A percentile compares a stretch with the other conserved stretches of the same genome.
phyloP scores from a whole-genome alignment of 73 alveolate species.

The Stentor roeselii region DNA sequence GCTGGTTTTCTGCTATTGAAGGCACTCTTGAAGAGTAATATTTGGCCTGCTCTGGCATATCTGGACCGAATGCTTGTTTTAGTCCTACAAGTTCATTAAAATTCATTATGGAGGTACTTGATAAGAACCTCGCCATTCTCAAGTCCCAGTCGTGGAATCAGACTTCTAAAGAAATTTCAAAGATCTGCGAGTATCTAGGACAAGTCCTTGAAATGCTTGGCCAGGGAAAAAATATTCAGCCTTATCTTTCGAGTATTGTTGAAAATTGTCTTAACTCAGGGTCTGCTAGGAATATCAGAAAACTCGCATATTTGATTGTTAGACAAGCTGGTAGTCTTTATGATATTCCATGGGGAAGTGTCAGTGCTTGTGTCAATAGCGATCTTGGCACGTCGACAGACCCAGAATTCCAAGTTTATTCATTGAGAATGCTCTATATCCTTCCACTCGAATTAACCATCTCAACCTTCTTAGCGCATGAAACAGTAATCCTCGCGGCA shows the following conservation, averaged over 20 bases:
- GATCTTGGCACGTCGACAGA: conserved; percentile 17
- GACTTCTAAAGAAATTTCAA: conserved; percentile 3
- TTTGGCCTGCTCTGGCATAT: neutral
- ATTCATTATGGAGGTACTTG: conserved; percentile 11
- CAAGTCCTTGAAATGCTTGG: neutral
- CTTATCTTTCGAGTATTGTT: neutral
- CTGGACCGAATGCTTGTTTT: neutral
- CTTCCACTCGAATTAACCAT: neutral
- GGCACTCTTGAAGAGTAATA: neutral
- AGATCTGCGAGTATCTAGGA: neutral
- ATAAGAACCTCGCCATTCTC: neutral
- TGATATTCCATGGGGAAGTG: conserved; percentile 18
- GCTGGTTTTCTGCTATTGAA: too few relatives aligned
- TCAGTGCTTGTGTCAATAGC: neutral
- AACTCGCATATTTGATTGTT: neutral
- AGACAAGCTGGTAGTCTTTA: conserved; percentile 8
- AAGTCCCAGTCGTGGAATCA: conserved; percentile 22
- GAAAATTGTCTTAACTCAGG: conserved; percentile 20
- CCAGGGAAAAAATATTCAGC: conserved; percentile 11
- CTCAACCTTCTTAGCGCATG: neutral
- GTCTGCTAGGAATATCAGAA: neutral
- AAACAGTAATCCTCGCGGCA: neutral
- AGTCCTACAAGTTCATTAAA: neutral
- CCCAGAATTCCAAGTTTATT: conserved; percentile 15
- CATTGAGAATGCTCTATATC: conserved; percentile 8